Conservation (phyloP, 768 basidiomycete genomes). For the Mycena olivaceomarginata region DNA sequence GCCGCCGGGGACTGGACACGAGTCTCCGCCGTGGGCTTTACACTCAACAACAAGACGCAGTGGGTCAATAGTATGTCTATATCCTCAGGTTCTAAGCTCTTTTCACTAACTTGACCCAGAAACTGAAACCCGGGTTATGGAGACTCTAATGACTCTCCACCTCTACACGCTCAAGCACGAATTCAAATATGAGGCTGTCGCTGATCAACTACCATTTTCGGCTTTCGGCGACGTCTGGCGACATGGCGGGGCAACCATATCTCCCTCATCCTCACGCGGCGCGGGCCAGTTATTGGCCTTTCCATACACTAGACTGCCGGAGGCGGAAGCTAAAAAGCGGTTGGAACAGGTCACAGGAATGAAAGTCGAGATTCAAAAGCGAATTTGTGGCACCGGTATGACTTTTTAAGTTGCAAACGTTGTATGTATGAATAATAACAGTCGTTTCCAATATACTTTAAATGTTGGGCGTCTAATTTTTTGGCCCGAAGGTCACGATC, state of each 20-base stretch:
- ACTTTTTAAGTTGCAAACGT: no score
- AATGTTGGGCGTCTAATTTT: no score
- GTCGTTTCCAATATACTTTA: no score
- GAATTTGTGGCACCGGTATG: neutral
- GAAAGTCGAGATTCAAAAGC: neutral
- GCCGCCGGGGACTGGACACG: slow-evolving; percentile 1
- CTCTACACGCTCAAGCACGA: neutral
- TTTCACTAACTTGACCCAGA: slow-evolving; percentile 9
- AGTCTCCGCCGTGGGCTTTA: neutral
- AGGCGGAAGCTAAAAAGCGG: neutral
- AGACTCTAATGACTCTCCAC: neutral
- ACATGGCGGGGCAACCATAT: neutral
- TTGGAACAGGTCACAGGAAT: neutral
- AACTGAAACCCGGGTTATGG: neutral
- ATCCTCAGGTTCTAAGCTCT: neutral
- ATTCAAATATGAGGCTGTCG: neutral
- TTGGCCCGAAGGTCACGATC: no score
- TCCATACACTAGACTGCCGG: neutral
- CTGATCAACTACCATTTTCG: neutral
- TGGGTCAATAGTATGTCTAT: slow-evolving; percentile 11
- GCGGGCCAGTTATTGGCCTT: neutral
- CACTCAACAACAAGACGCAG: neutral
- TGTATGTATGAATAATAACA: no score
- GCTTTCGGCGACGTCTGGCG: neutral
- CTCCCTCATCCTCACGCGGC: neutral